Base-by-base conservation (phyloP, 2,329 filamentous ascomycete genomes). In the Phialophora chinensis region DNA sequence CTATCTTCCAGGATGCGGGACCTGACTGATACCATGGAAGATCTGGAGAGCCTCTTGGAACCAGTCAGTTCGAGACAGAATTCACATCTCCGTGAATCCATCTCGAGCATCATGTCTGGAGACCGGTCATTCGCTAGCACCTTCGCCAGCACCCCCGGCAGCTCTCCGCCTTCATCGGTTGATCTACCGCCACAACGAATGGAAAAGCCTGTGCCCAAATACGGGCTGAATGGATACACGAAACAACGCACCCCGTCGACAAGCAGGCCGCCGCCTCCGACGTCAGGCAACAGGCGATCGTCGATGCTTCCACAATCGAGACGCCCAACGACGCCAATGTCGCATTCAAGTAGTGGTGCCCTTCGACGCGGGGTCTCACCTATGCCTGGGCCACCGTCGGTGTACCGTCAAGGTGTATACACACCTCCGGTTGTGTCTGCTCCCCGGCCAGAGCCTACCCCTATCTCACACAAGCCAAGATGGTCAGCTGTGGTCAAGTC, bases 61-160 rank as follows among this genome's bases (percentile, higher is more conserved):
- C 92, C 96, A 61, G 82, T 93, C 1, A 80, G 80, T 53, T 77
- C 83, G 50, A 78, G 80, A 65, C 86, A 85, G 70, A 88, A 87
- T 60, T 91, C 93, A 74, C 91, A 94, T 72, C 83, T 97, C 57
- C 87, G 94, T 55, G 94, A 98, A 77, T 97, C 94, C 0, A 90
- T 98, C 64, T 97, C 93, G 0, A 97, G 91, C 72, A 92, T 97
- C 78, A 83, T 96, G 3, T 96, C 92, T 1, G 91, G 91, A 71
- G 92, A 96, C 74, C 69, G 72, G 23, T 86, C 87, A 60, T 93
- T 91, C 1, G 86, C 89, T 2, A 80, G 86, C 10, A 88, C 91
- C 73, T 85, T 86, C 55, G 79, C 88, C 54, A 92, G 90, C 38
- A 91, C 90, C 0, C 90, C 90, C 0, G 87, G 88, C 54, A 91